Evolutionary conservation across 495 filamentous ascomycete genomes (phyloP).

Genomic region (Penicillium maclennaniae): DNA sequence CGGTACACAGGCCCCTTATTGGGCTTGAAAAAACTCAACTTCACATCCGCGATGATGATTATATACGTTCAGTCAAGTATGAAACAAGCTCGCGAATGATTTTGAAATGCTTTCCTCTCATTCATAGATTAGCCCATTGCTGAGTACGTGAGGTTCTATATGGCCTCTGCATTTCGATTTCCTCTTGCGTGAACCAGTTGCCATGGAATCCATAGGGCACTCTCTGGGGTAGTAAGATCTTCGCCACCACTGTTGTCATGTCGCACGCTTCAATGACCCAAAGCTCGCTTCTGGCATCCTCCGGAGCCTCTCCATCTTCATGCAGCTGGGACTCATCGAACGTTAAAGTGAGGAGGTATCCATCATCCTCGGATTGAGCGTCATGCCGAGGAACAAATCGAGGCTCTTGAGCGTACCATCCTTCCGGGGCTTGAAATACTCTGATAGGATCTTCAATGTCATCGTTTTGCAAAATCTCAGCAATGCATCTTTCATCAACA

Average conservation of each 20-base stretch:
- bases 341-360: slow-evolving; percentile 7
- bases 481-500: slow-evolving; percentile 2
- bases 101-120: too few species aligned
- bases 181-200: slow-evolving; percentile 1
- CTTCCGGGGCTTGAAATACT: slow-evolving; percentile 6
- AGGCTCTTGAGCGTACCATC: slow-evolving; percentile 9
- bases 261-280: slow-evolving; percentile 6
- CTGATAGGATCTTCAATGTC: slow-evolving; percentile 2
- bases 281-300: slow-evolving; percentile 1
- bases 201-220: slow-evolving; percentile 11
- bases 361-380: slow-evolving; percentile 3
- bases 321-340: slow-evolving; percentile 7
- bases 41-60: too few species aligned
- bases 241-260: slow-evolving; percentile 5
- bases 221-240: slow-evolving; percentile 5
- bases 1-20: too few species aligned
- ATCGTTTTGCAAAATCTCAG: not conserved
- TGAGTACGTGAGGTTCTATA: not conserved
- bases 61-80: too few species aligned
- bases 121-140: not conserved
- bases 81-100: too few species aligned
- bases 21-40: too few species aligned
- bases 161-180: slow-evolving; percentile 1
- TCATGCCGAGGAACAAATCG: slow-evolving; percentile 1
- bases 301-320: not conserved